Evolutionary conservation across 2,329 filamentous ascomycete species (phyloP).

Genomic region (Alternaria angustiovoidea): DNA sequence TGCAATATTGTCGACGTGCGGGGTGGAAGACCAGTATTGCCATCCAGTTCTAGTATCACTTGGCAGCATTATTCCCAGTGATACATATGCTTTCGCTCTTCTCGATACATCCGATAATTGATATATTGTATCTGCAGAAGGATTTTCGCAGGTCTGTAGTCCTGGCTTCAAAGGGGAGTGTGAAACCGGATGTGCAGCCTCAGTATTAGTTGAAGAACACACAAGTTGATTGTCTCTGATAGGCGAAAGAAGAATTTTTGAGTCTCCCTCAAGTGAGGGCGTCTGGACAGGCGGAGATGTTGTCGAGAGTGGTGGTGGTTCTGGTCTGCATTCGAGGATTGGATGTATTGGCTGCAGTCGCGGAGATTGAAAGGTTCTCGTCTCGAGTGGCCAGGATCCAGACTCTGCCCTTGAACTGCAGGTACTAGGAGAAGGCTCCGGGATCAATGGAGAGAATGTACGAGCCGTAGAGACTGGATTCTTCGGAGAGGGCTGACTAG

Average conservation of each 20-base stretch:
- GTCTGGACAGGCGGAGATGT: constrained; percentile 21
- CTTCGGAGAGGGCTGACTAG: constrained; percentile 7
- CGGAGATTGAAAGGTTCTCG: constrained; percentile 16
- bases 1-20: not conserved
- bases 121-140: constrained; percentile 15
- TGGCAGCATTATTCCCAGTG: constrained; percentile 24
- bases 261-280: not conserved
- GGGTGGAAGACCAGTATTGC: constrained; percentile 1
- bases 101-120: constrained; percentile 25
- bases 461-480: constrained; percentile 17
- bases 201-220: not conserved
- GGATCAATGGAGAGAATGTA: constrained; percentile 38
- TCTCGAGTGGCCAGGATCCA: constrained; percentile 14
- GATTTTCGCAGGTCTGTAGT: not conserved
- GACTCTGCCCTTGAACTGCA: constrained; percentile 23
- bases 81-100: constrained; percentile 35
- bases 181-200: not conserved
- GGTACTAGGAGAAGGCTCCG: constrained; percentile 39
- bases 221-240: not conserved
- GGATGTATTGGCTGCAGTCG: constrained; percentile 33
- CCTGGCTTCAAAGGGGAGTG: not conserved
- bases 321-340: constrained; percentile 8
- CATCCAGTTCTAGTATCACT: constrained; percentile 13
- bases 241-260: not conserved
- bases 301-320: constrained; percentile 31